Evolutionary conservation across 495 filamentous ascomycete species (phyloP).

Genomic region (Xylaria nigripes): DNA sequence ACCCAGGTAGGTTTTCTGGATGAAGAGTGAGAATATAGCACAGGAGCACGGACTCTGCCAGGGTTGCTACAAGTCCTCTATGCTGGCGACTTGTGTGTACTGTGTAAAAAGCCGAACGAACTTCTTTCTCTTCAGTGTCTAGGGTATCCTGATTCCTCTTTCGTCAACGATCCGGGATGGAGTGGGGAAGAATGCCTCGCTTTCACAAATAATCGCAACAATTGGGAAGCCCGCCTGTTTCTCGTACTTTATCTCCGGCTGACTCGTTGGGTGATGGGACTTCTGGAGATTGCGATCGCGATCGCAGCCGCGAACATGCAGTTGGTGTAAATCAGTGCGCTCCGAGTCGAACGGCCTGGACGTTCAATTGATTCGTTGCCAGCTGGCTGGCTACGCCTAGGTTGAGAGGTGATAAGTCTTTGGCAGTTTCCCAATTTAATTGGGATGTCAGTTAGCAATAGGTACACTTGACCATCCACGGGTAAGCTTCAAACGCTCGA

Average conservation of each 20-base stretch:
- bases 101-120: background rate
- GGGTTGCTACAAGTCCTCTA: conserved; percentile 1
- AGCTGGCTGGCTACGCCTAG: background rate
- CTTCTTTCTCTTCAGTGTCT: background rate
- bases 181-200: background rate
- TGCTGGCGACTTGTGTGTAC: background rate
- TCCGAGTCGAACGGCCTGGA: background rate
- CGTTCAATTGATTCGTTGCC: background rate
- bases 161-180: background rate
- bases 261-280: too few relatives aligned
- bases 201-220: background rate
- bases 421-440: background rate
- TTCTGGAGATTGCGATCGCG: background rate
- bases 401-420: background rate
- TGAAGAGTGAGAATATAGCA: background rate
- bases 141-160: background rate
- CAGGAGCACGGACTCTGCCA: background rate
- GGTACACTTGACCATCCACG: background rate
- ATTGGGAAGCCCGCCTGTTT: background rate
- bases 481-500: background rate
- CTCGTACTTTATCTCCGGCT: background rate
- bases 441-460: background rate
- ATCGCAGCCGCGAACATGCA: background rate
- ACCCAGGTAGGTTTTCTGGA: background rate
- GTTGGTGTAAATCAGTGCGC: background rate